Evolutionary conservation across 1,284 basidiomycete species (phyloP), one percentile per base, ranked within the genome.

Genomic region (Cutaneotrichosporon curvatum): DNA sequence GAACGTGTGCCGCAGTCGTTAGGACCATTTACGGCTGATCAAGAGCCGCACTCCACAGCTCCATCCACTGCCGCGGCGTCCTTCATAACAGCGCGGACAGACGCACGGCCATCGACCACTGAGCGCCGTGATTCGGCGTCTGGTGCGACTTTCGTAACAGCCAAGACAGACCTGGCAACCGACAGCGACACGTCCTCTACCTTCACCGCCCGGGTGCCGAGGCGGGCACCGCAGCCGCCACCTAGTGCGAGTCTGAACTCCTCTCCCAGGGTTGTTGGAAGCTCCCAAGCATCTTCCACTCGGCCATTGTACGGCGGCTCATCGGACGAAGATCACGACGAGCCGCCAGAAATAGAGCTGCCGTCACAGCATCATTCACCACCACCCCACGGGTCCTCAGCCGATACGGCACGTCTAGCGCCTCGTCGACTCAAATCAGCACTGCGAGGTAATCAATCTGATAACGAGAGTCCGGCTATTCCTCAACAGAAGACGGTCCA

Each of bases 141-240:
- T 1, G 58, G 61, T 25, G 66, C 65, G 9, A 55, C 61, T 0
- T 68, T 68, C 38, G 62, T 68, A 23, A 66, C 66, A 6, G 64
- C 64, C 10, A 58, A 58, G 1, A 63, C 65, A 4, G 42, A 55
- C 14, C 31, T 28, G 12, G 11, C 15, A 28, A 18, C 37, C 18
- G 28, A 47, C n/a, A 15, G 9, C 15, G 44, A 45, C 21, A 36
- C 38, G 10, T 14, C 19, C 4, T 48, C 46, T 8, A 44, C 36
- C 3, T 48, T 63, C 16, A 32, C 37, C 18, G 41, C 40, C 2
- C n/a, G 32, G n/a, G 37, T 48, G 11, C 42, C 33, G 16, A n/a
- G 28, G 8, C 42, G 22, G 18, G 19, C 15, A 2, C 33, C 14
- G 15, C 7, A 6, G 16, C 41, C 40, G 18, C 36, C 35, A 14